Evolutionary conservation across 148 eudicot species (phyloP).

Genomic region (Pouteria glomerata): DNA sequence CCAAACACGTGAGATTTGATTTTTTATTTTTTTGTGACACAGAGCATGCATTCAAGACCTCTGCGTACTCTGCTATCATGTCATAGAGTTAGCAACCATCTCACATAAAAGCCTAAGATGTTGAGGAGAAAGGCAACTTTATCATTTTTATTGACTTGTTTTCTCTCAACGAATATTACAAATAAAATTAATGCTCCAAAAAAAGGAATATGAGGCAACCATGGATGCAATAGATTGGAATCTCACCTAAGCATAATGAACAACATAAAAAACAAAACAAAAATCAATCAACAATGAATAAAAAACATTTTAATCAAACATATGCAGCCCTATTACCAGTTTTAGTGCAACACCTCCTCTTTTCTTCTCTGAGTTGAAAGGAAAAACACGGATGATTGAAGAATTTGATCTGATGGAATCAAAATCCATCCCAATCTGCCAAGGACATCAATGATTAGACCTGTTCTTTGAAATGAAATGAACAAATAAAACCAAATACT

Average conservation of each 20-base stretch:
- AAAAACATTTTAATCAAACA: not conserved
- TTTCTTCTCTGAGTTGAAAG: constrained; percentile 91
- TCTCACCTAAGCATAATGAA: not conserved
- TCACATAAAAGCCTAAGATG: too few relatives aligned
- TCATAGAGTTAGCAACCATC: too few relatives aligned
- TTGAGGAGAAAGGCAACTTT: too few relatives aligned
- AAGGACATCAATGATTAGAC: constrained; percentile 1
- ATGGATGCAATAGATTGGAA: not conserved
- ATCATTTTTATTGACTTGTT: too few relatives aligned
- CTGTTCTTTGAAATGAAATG: not conserved
- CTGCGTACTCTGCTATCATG: too few relatives aligned
- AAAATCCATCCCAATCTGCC: constrained; percentile 89
- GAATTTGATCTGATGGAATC: constrained; percentile 57
- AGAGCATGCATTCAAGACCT: too few relatives aligned
- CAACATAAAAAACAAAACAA: not conserved
- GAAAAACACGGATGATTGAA: constrained; percentile 60
- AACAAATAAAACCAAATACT: constrained; percentile 1
- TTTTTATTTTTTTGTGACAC: too few relatives aligned
- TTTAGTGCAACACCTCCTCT: constrained; percentile 89
- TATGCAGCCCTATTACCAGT: constrained; percentile 40
- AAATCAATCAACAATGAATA: not conserved
- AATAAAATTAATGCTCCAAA: too few relatives aligned
- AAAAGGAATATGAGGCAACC: not conserved
- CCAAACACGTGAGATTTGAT: too few relatives aligned
- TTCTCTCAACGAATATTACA: too few relatives aligned